Evolutionary conservation across 441 rosid species (phyloP), one percentile per base, ranked within the genome.

Genomic region (Populus hybrid): DNA sequence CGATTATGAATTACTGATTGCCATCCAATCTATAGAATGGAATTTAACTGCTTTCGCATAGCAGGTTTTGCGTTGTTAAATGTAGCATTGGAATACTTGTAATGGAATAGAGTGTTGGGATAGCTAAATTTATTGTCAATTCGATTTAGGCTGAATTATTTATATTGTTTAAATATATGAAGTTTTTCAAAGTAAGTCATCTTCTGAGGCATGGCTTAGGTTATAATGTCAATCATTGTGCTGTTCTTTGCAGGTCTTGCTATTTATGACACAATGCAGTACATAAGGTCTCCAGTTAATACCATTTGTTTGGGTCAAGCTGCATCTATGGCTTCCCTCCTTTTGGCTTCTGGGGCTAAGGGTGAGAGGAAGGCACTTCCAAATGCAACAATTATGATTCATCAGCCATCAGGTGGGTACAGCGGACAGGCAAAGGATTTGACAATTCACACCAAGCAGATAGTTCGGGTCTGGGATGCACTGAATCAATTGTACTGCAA

Each of bases 331-430:
- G 98, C 85, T 78, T 96, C 99, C 73, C 95, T 96, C 32, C 96
- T 96, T 32, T 83, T 96, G 83, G 91, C 99, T 71, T 93, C 99
- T 0, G 98, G 98, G 35, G 79, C 95, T 67, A 92, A 89, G 84
- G 98, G 97, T 8, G 95, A 94, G 86, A 91, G 99, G 81, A 87
- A 89, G 87, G 75, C 98, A 2, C 93, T 94, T 24, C 99, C 99
- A 24, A 93, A 96, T 80, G 93, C 98, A 6, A 93, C 97, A 0
- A 73, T 94, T 76, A 93, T 94, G 98, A 89, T 96, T 87, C 99
- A 94, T 83, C 98, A 96, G 83, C 99, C 99, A 73, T 94, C 99
- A 3, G 99, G 97, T 59, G 99, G 99, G 18, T 96, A 96, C 78
- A 91, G 94, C 50, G 98, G 98, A 7, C 99, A 96, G 86, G 99